Evolutionary conservation across 2,329 filamentous ascomycete species (phyloP).

Genomic region (Fusarium kyushuense): DNA sequence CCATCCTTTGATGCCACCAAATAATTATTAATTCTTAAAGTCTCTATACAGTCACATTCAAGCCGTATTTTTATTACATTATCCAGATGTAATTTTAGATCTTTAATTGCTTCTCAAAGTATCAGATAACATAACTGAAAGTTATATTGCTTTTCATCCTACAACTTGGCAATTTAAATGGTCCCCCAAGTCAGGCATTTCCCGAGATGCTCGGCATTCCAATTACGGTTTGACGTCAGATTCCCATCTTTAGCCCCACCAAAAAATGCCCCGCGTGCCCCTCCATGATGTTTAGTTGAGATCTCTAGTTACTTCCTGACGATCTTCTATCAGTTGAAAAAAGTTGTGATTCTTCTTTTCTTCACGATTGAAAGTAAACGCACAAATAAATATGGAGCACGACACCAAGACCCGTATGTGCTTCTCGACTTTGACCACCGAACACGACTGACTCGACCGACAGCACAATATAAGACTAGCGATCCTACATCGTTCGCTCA

Average conservation of each 20-base stretch:
- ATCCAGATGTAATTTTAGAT: too few species aligned
- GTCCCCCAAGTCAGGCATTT: slow-evolving; percentile 6
- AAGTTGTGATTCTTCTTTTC: neutral
- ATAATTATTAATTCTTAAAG: too few species aligned
- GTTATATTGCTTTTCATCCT: neutral
- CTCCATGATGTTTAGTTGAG: slow-evolving; percentile 39
- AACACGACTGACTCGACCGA: slow-evolving; percentile 30
- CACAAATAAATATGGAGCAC: slow-evolving; percentile 70
- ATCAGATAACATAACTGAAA: neutral
- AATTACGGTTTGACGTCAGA: slow-evolving; percentile 46
- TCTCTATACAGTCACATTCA: neutral
- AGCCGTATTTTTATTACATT: too few species aligned
- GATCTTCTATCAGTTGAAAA: slow-evolving; percentile 21
- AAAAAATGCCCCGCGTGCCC: slow-evolving; percentile 47
- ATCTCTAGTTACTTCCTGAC: slow-evolving; percentile 19
- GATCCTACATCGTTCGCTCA: slow-evolving; percentile 90
- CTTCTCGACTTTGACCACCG: neutral
- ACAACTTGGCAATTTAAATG: neutral
- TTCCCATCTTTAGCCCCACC: slow-evolving; percentile 40
- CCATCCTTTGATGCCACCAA: neutral
- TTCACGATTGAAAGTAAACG: neutral
- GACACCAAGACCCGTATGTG: slow-evolving; percentile 78
- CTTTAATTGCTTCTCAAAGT: neutral
- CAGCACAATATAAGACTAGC: slow-evolving; percentile 81
- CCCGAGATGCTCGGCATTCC: slow-evolving; percentile 19